Base-by-base conservation (phyloP, 2,329 filamentous ascomycete genomes). In the Corynespora cassiicola region DNA sequence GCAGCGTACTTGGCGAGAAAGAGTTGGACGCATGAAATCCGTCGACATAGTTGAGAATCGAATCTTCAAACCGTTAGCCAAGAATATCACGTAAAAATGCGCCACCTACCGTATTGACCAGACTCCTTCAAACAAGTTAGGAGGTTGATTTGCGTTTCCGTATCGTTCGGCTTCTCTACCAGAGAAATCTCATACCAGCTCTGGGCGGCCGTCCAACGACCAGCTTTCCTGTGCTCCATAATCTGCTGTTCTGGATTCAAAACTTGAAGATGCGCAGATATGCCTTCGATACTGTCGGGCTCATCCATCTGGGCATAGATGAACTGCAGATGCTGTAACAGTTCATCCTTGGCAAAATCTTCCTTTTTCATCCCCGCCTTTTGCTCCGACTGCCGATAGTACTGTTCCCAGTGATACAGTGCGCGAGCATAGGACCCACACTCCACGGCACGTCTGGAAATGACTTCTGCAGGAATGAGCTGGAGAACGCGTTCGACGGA, bases 261-360 rank as follows among this genome's bases (percentile, higher is more conserved):
- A 8, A 90, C 83, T 42, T 87, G 86, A 3, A 97, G 75, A 63
- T 94, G 87, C 14, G 90, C 84, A 2, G 92, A 95, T 45, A 99
- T 92, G 3, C 94, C 94, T 63, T 97, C 91, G 21, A 99, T 85
- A 1, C 92, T 91, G 66, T 99, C 94, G 0, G 94, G 95, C 56
- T 99, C 94, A 59, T 99, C 94, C 45, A 99, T 97, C 55, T 96
- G 88, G 1, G 90, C 89, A 67, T 99, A 99, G 12, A 99, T 96
- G 36, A 92, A 85, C 61, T 97, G 92, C 16, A 99, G 74, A 45
- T 85, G 82, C 52, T 90, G 82, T 43, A 95, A 80, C 4, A 94
- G 76, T 16, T 82, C 77, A 36, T 86, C 77, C 29, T 76, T 63
- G 31, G 75, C 77, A n/a, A 79, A 72, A 9, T 62, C 50, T 15